These are phyloP conservation scores for Xylaria sp. DNA, from an alignment of 2,329 filamentous ascomycete species.

Conservation along the genomic window DNA sequence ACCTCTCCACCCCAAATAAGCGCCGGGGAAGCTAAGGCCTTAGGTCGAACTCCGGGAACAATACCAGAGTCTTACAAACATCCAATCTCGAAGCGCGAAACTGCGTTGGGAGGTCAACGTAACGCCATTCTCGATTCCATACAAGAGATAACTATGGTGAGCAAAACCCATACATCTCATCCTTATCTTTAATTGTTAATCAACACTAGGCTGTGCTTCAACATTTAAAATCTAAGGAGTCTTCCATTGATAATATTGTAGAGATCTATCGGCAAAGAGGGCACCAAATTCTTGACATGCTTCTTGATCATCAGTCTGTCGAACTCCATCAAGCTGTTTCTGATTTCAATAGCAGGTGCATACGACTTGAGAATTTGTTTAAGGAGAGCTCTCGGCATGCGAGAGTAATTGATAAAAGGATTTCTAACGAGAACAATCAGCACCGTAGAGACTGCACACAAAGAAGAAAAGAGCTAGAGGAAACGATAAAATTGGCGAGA, in stretches of 20 bases:
- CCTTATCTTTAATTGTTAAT: conserved; percentile 4
- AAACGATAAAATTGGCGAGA: conserved; percentile 15
- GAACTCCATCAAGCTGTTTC: conserved; percentile 22
- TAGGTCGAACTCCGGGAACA: background rate
- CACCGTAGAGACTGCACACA: conserved; percentile 2
- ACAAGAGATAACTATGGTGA: conserved; percentile 27
- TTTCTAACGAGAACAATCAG: background rate
- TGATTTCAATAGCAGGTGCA: conserved; percentile 26
- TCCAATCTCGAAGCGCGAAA: conserved; percentile 23
- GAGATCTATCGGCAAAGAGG: conserved; percentile 28
- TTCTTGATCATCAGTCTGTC: conserved; percentile 30
- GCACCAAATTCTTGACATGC: conserved; percentile 2
- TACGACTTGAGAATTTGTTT: conserved; percentile 18
- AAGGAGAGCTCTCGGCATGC: conserved; percentile 21
- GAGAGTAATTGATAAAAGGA: background rate
- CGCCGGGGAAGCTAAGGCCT: background rate
- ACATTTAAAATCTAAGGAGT: conserved; percentile 29
- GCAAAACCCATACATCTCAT: background rate
- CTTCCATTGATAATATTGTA: conserved; percentile 18
- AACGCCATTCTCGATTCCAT: conserved; percentile 21
- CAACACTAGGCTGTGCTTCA: conserved; percentile 20
- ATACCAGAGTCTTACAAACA: background rate
- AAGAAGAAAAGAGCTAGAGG: conserved; percentile 15
- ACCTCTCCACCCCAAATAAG: background rate
- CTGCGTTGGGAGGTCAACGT: conserved; percentile 13